A percentile compares a stretch with the other conserved stretches of the same genome.
Conservation (phyloP, 108 stramenopile genomes). For the Cyclotella atomus region DNA sequence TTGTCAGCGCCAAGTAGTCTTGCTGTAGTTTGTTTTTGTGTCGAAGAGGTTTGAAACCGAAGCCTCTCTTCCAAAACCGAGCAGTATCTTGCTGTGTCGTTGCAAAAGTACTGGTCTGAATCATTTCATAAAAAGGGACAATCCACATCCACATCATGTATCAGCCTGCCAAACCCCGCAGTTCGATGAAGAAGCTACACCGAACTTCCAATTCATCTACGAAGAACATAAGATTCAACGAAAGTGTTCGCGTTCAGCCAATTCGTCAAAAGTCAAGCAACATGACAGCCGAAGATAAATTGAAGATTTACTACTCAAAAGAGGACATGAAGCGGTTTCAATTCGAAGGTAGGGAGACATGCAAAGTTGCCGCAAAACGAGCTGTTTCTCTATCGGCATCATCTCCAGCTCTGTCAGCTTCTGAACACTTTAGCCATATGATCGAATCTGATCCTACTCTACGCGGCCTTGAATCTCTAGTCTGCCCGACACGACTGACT, state of each 20-base stretch:
- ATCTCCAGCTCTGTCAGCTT: not conserved
- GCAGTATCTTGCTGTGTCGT: too few species aligned
- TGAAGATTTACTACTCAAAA: not conserved
- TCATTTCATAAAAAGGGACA: too few species aligned
- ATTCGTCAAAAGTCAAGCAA: slow-evolving; percentile 8
- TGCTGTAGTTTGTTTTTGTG: too few species aligned
- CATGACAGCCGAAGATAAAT: slow-evolving; percentile 8
- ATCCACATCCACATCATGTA: too few species aligned
- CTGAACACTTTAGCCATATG: not conserved
- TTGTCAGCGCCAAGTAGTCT: too few species aligned
- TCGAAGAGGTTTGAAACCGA: too few species aligned
- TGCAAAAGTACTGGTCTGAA: too few species aligned
- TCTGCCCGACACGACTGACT: slow-evolving; percentile 1
- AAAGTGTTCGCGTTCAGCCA: not conserved
- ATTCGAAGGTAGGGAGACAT: not conserved
- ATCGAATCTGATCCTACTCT: slow-evolving; percentile 5
- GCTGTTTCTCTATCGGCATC: not conserved
- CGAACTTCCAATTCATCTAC: not conserved
- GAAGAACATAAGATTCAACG: slow-evolving; percentile 2
- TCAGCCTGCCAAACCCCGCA: too few species aligned
- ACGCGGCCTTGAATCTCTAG: slow-evolving; percentile 4
- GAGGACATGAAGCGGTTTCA: slow-evolving; percentile 1
- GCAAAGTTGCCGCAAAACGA: not conserved
- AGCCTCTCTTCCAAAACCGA: too few species aligned
- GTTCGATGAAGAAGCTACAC: too few species aligned